Evolutionary conservation across 1,139 yeast genomes (phyloP), one percentile per base, ranked within the genome.

Genomic region (Nakaseomyces kungkrabaensis): DNA sequence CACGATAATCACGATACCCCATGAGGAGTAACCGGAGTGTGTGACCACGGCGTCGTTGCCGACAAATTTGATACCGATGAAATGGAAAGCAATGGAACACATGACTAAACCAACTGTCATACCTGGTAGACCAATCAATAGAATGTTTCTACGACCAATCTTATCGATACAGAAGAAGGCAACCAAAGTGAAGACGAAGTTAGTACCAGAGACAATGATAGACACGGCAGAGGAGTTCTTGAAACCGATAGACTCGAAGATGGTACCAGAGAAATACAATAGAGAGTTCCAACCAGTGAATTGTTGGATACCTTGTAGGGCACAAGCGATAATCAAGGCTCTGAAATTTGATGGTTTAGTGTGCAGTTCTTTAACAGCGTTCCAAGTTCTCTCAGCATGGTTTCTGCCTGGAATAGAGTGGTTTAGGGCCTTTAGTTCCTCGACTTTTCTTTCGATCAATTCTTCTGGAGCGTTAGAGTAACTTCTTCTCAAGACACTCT

Each of bases 211-310:
- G 58, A 90, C 80, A 56, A 90, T 82, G 58, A 89, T 80, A 2
- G 97, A 88, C n/a, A 89, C 96, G 1, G 96, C 95, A 25, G 95
- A 84, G 7, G 97, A 77, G 65, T 89, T 80, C 54, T 78, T 60
- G 67, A 90, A 90, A 2, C 97, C 97, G 51, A 88, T 86, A 42
- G 90, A 81, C 67, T 86, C 82, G 66, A 90, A 90, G 57, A 90
- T 82, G 1, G 96, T 88, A 38, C 95, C 82, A 51, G 95, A 83
- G 69, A 89, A 90, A 70, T 90, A 90, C 95, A 90, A 86, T 60
- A 90, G 76, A 4, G 97, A 86, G 71, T 90, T 90, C 78, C 89
- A 90, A 57, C 97, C 97, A 24, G 96, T 85, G 60, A 89, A 88
- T 69, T 90, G 97, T 71, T 90, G 97, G 63, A 90, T 85, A 54